These are phyloP conservation scores for Sclerotinia borealis DNA, from an alignment of 2,329 filamentous ascomycete genomes.

Conservation along the genomic window DNA sequence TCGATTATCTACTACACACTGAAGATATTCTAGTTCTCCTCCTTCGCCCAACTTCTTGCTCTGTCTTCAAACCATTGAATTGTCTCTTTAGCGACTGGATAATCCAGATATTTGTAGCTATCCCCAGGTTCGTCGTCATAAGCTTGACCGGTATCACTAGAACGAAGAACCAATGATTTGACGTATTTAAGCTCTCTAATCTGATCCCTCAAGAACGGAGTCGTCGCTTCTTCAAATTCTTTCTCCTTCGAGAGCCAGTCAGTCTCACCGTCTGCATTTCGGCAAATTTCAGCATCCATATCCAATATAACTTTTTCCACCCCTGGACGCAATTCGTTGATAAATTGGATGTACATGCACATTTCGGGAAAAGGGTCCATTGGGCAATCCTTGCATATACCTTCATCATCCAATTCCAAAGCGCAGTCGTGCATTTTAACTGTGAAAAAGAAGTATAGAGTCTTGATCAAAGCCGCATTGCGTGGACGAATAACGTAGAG, in stretches of 20 bases:
- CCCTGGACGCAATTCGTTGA: not conserved
- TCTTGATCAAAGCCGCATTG: constrained; percentile 11
- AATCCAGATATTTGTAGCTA: not conserved
- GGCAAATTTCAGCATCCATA: not conserved
- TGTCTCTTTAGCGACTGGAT: not conserved
- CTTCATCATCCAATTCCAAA: not conserved
- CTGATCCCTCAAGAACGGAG: not conserved
- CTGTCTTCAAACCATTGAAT: not conserved
- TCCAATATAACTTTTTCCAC: not conserved
- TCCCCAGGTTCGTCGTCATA: too few species aligned
- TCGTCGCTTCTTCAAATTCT: not conserved
- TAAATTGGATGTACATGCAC: not conserved
- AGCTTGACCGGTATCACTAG: not conserved
- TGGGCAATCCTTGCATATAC: not conserved
- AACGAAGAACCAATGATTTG: not conserved
- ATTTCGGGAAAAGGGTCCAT: not conserved
- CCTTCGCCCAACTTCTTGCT: not conserved
- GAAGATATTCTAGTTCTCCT: not conserved
- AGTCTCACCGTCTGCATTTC: not conserved
- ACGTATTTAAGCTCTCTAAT: not conserved
- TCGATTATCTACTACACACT: too few species aligned
- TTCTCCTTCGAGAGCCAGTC: not conserved
- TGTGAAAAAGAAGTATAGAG: not conserved
- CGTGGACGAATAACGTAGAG: constrained; percentile 13
- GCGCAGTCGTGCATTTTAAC: not conserved